These are phyloP conservation scores for Suillus subaureus DNA, from an alignment of 768 basidiomycete genomes.

Conservation along the genomic window DNA sequence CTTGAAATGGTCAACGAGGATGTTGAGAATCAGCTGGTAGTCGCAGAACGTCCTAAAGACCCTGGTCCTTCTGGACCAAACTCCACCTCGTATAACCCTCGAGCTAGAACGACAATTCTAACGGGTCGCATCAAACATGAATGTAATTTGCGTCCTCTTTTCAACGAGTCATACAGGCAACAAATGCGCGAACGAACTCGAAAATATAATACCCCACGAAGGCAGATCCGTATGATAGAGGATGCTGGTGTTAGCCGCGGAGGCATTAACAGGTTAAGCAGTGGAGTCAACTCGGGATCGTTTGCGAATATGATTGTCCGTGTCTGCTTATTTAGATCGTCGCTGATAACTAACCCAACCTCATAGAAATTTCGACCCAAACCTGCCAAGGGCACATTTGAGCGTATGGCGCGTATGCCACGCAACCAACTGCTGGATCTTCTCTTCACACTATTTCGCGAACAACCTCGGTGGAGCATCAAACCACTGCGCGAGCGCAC, in stretches of 20 bases:
- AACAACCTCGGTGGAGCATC: constrained; percentile 82
- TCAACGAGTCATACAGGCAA: constrained; percentile 66
- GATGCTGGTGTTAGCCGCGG: constrained; percentile 68
- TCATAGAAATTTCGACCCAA: constrained; percentile 65
- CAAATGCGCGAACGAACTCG: constrained; percentile 71
- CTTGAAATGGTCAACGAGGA: constrained; percentile 85
- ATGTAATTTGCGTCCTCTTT: constrained; percentile 69
- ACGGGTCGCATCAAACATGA: constrained; percentile 84
- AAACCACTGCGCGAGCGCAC: constrained; percentile 75
- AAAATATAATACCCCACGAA: constrained; percentile 64
- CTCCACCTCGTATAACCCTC: constrained; percentile 50
- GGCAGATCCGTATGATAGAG: constrained; percentile 76
- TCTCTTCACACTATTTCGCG: constrained; percentile 76
- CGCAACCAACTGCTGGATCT: constrained; percentile 85
- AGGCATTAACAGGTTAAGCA: constrained; percentile 76
- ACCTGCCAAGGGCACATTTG: constrained; percentile 69
- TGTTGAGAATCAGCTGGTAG: constrained; percentile 84
- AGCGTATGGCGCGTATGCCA: constrained; percentile 91
- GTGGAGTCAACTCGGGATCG: constrained; percentile 62
- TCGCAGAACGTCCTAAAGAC: constrained; percentile 80
- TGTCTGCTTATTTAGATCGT: constrained; percentile 17
- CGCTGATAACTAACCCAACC: constrained; percentile 10
- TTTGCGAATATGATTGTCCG: constrained; percentile 72
- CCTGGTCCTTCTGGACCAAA: constrained; percentile 41
- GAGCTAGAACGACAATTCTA: constrained; percentile 76